Base-by-base conservation (phyloP, 2,329 filamentous ascomycete genomes). In the Apiospora aurea region DNA sequence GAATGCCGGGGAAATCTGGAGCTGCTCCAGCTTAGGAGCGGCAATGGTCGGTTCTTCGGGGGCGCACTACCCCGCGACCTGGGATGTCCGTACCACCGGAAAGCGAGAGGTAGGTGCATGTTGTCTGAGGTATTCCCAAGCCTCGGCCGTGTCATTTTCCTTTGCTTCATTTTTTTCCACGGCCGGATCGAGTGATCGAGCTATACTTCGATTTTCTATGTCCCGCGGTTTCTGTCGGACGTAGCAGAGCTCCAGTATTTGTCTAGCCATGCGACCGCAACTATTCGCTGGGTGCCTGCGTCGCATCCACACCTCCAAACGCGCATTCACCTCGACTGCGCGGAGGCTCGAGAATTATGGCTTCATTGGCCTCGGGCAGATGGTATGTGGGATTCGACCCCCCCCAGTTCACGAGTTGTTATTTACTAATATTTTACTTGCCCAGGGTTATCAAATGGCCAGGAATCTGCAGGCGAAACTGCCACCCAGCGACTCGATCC, bases 391-490 rank as follows among this genome's bases (percentile, higher is more conserved):
- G 2, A 24, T 41, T 14, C 34, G n/a, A 13, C 43, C 47, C 57
- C 57, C 71, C n/a, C 8, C 8, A n/a, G n/a, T 53, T 26, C 26
- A 53, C 4, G 41, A 4, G 4, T 38, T 47, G 18, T 41, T 7
- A 14, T 44, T 69, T 41, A 29, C 70, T 34, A 4, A 41, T 41
- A n/a, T 46, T 70, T 21, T 34, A 41, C 14, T 69, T 64, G 29
- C 57, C 7, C 69, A 90, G 88, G 89, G 89, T 57, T 90, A 87
- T 76, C 88, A 89, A 82, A 90, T 91, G 89, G 89, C 88, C 73
- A 87, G 86, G 81, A 91, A 90, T 78, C 85, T 91, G 4, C 88
- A 89, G 79, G 83, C 86, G 44, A 90, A 89, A 79, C 83, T 90
- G 46, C 77, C 82, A 41, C 81, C 87, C 0, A 81, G 78, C 61